A percentile compares a stretch with the other conserved stretches of the same genome.
phyloP scores from a whole-genome alignment of 345 rosid species.

The Eucalyptus erythrocorys region DNA sequence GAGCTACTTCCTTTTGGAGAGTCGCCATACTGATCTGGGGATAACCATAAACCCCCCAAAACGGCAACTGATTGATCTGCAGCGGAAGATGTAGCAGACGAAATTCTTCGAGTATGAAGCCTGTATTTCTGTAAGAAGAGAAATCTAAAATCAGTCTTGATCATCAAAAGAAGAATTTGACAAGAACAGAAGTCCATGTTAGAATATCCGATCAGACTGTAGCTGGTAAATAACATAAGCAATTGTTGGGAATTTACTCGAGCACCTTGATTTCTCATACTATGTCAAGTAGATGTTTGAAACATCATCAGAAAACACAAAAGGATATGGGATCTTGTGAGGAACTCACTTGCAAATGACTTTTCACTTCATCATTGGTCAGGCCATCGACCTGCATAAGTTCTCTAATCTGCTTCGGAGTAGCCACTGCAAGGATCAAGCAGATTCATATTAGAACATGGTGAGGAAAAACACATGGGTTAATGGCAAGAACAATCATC shows the following conservation, averaged over 20 bases:
- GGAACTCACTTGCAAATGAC: constrained; percentile 81
- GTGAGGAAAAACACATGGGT: not conserved
- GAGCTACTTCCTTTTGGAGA: constrained; percentile 47
- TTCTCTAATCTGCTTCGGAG: constrained; percentile 96
- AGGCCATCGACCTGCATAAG: constrained; percentile 95
- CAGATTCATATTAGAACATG: not conserved
- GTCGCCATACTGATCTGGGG: constrained; percentile 42
- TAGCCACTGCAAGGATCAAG: constrained; percentile 48
- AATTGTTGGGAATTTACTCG: not conserved
- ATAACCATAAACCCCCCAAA: constrained; percentile 63
- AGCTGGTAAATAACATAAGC: not conserved
- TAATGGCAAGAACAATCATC: not conserved
- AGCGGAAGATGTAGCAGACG: constrained; percentile 18
- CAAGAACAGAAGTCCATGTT: not conserved
- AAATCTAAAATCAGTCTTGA: not conserved
- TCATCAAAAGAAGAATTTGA: not conserved
- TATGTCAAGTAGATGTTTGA: not conserved
- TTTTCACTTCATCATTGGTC: constrained; percentile 98
- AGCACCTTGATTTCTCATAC: not conserved
- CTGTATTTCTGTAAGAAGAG: constrained; percentile 65
- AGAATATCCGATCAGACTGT: not conserved
- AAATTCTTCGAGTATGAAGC: constrained; percentile 51
- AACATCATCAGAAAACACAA: not conserved
- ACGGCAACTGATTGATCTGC: constrained; percentile 42
- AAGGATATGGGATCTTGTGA: not conserved